These are phyloP conservation scores for Sphenostylis stenocarpa DNA, from an alignment of 306 rosid genomes.

Conservation along the genomic window DNA sequence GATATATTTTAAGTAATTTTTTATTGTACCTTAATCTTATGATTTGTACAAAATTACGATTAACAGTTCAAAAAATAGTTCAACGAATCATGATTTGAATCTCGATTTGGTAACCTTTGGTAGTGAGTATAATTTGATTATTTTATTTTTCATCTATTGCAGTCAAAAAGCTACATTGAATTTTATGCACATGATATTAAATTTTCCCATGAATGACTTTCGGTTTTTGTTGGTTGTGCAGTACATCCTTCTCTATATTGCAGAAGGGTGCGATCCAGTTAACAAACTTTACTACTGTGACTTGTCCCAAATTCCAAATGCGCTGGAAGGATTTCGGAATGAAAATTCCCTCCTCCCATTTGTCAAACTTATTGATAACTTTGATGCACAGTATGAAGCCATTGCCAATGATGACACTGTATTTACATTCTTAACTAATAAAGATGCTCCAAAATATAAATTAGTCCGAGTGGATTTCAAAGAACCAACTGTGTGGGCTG, in stretches of 20 bases:
- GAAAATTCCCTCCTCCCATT: constrained; percentile 68
- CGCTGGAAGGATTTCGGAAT: constrained; percentile 64
- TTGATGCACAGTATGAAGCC: constrained; percentile 66
- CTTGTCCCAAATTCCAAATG: constrained; percentile 63
- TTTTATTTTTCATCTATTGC: constrained; percentile 7
- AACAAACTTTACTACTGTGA: constrained; percentile 91
- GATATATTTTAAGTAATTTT: no score
- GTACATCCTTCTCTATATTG: constrained; percentile 63
- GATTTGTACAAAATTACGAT: no score
- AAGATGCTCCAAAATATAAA: constrained; percentile 94
- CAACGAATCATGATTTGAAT: no score
- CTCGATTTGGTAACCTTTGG: no score
- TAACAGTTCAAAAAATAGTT: no score
- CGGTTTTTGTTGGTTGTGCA: constrained; percentile 43
- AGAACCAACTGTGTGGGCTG: constrained; percentile 75
- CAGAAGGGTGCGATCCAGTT: constrained; percentile 88
- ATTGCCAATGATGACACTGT: constrained; percentile 85
- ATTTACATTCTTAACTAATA: constrained; percentile 87
- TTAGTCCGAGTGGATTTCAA: constrained; percentile 78
- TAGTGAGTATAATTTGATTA: background rate
- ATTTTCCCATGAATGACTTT: constrained; percentile 13
- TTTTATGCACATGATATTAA: constrained; percentile 10
- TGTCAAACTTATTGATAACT: constrained; percentile 69
- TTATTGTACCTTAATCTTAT: no score
- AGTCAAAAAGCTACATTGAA: background rate